Percentiles rank a stretch among this genome's conserved stretches.
These are phyloP conservation scores for Ascochyta rabiei DNA, from an alignment of 2,329 filamentous ascomycete species.

Conservation along the genomic window DNA sequence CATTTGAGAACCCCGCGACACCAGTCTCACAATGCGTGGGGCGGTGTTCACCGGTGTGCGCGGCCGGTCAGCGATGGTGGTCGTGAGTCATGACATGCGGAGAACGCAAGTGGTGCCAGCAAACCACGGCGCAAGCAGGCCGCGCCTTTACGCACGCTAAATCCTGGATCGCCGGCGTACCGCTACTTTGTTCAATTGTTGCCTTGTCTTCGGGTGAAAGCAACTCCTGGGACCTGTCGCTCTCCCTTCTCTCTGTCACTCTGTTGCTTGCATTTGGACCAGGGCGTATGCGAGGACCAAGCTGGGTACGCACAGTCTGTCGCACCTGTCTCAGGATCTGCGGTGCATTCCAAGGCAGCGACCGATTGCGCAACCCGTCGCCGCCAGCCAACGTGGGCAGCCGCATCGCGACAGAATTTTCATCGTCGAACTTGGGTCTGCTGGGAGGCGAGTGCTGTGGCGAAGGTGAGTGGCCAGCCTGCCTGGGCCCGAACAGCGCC, in stretches of 20 bases:
- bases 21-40: conserved; percentile 7
- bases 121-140: conserved; percentile 20
- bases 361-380: conserved; percentile 13
- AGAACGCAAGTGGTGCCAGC: conserved; percentile 12
- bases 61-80: conserved; percentile 23
- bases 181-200: conserved; percentile 19
- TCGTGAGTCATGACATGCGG: conserved; percentile 33
- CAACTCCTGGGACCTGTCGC: conserved; percentile 10
- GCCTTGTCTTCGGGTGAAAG: conserved; percentile 16
- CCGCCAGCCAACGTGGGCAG: conserved; percentile 5
- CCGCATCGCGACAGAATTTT: conserved; percentile 23
- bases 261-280: conserved; percentile 11
- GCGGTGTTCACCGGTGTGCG: conserved; percentile 18
- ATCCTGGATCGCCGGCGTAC: conserved; percentile 10
- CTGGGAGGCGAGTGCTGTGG: conserved; percentile 30
- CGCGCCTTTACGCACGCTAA: conserved; percentile 13
- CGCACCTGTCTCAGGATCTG: conserved; percentile 28
- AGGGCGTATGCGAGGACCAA: conserved; percentile 18
- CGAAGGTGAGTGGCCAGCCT: conserved; percentile 29
- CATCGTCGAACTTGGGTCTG: conserved; percentile 17
- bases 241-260: conserved; percentile 13
- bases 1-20: background rate
- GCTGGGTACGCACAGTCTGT: conserved; percentile 22
- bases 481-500: conserved; percentile 22
- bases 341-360: conserved; percentile 27